phyloP scores from a whole-genome alignment of 441 rosid genomes.

The Syzygium malaccense region DNA sequence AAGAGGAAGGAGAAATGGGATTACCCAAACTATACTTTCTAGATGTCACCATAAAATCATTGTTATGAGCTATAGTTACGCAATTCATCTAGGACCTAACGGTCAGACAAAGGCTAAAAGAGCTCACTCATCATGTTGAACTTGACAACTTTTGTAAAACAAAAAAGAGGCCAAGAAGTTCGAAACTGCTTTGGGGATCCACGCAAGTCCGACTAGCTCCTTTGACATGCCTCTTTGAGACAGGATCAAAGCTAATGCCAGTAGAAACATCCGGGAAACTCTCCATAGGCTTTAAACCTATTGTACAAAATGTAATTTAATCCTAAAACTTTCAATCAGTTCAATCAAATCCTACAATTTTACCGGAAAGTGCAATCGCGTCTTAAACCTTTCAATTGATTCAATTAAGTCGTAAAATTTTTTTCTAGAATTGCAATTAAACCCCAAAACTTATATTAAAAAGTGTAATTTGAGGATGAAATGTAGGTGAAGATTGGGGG shows the following conservation, averaged over 20 bases:
- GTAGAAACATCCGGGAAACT: background rate
- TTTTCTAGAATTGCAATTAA: background rate
- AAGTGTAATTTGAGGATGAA: background rate
- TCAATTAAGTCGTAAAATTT: background rate
- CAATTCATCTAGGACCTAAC: background rate
- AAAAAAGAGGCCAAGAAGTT: background rate
- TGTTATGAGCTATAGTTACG: background rate
- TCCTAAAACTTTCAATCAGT: background rate
- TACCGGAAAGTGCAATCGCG: background rate
- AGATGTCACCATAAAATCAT: background rate
- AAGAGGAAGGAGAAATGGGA: background rate
- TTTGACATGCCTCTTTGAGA: background rate
- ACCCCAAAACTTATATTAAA: background rate
- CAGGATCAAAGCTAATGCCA: background rate
- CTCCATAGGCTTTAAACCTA: background rate
- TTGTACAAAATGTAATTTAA: accelerated
- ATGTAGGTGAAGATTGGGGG: background rate
- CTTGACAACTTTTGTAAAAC: background rate
- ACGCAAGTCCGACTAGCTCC: background rate
- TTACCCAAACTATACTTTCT: background rate
- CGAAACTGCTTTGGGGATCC: background rate
- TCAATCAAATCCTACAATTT: background rate
- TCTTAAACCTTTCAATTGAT: background rate
- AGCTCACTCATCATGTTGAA: background rate
- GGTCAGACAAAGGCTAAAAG: background rate